Conservation (phyloP, 768 basidiomycete species). For the Psilocybe subaeruginosa region DNA sequence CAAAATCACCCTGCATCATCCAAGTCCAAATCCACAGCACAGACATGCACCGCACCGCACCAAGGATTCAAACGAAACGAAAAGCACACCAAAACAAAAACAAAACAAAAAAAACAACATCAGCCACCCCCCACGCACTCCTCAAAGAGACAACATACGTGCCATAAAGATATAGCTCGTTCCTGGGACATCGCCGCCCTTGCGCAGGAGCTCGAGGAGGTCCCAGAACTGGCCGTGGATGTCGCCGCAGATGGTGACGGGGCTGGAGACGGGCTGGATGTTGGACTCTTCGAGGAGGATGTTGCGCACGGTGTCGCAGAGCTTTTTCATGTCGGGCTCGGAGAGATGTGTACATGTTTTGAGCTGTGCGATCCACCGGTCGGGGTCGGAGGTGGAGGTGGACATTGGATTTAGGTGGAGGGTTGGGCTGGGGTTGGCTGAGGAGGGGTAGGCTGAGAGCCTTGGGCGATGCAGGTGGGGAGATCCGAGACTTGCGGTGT, state of each 20-base stretch:
- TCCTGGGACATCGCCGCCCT: constrained; percentile 84
- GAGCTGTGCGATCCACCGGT: constrained; percentile 89
- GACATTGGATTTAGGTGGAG: not conserved
- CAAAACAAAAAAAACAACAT: no score
- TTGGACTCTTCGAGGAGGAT: constrained; percentile 97
- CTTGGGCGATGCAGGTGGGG: no score
- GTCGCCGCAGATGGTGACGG: constrained; percentile 95
- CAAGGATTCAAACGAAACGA: no score
- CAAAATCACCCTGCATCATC: constrained; percentile 85
- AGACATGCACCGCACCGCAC: no score
- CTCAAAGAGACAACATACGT: constrained; percentile 51
- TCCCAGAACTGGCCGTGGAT: constrained; percentile 99
- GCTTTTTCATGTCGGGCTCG: constrained; percentile 89
- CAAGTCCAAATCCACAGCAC: not conserved
- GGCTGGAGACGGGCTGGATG: constrained; percentile 92
- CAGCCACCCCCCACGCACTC: constrained; percentile 10
- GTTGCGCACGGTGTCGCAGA: constrained; percentile 88
- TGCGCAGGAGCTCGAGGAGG: constrained; percentile 83
- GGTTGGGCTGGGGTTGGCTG: no score
- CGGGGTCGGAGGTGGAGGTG: constrained; percentile 38
- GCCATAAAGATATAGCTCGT: constrained; percentile 97
- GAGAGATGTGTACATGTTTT: constrained; percentile 85
- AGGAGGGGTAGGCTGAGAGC: no score
- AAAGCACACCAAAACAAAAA: no score
- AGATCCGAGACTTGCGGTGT: no score